Evolutionary conservation across 371 early-diverging fungal genomes (phyloP), one percentile per base, ranked within the genome.

Genomic region (Mucor irregularis): DNA sequence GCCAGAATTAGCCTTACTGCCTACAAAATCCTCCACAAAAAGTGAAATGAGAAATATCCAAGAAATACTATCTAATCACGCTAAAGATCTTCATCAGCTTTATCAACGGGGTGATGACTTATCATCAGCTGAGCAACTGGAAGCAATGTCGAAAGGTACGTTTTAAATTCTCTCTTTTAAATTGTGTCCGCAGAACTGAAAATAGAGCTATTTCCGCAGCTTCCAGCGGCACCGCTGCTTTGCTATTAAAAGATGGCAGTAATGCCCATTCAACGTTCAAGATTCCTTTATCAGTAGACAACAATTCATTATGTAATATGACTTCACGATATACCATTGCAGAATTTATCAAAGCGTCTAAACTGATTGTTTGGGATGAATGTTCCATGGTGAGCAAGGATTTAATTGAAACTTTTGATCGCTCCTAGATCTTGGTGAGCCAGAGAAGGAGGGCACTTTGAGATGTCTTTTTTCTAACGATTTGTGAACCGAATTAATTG

Each of bases 301-400:
- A 34, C 26, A 5, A 30, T 11, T 53, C 56, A 0, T 39, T 55
- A 1, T 70, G 61, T 28, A 14, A 7, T n/a, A 39, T 66, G 3
- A 33, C 5, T 0, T 30, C 24, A 11, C 7, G n/a, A 5, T 21
- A 43, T 17, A 31, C 30, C 17, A 5, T 48, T 0, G 64, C 64
- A 2, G 4, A 37, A 6, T 29, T 56, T 5, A 35, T 70, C 13
- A n/a, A 24, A 4, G 1, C 34, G 14, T 40, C 66, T 0, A 47
- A 37, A 9, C 3, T 58, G 1, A 63, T 66, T 26, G 16, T 66
- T 9, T 70, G 64, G 62, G 64, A 70, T 31, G 62, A 66, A 39
- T 57, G 47, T 2, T 56, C 66, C 3, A 62, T 65, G 56, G 6
- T 58, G 38, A 30, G 37, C 42, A 25, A 42, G 44, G 3, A 14